phyloP scores from a whole-genome alignment of 108 stramenopile species.

The Cyclotella cryptica region DNA sequence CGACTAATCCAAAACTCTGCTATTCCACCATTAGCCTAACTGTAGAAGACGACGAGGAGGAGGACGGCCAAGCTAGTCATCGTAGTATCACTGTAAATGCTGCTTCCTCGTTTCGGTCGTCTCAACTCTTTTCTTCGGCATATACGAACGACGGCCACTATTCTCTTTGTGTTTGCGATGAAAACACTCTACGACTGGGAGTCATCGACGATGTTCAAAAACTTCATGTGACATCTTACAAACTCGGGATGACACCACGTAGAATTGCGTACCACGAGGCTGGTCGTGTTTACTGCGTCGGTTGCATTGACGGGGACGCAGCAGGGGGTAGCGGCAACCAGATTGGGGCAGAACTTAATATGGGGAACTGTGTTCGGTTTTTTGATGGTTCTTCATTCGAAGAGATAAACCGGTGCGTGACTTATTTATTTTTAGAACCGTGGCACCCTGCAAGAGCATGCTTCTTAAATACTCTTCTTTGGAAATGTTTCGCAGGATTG shows the following conservation, averaged over 20 bases:
- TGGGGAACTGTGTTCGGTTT: constrained; percentile 91
- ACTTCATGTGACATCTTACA: constrained; percentile 95
- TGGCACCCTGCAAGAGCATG: not conserved
- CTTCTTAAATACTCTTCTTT: not conserved
- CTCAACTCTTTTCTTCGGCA: constrained; percentile 64
- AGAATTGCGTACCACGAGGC: constrained; percentile 86
- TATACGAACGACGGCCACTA: constrained; percentile 61
- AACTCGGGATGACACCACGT: constrained; percentile 92
- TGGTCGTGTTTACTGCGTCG: constrained; percentile 84
- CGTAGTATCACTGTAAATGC: constrained; percentile 78
- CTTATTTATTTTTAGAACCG: not conserved
- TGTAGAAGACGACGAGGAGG: constrained; percentile 59
- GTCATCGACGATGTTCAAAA: constrained; percentile 98
- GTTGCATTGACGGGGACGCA: constrained; percentile 66
- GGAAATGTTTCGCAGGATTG: constrained; percentile 53
- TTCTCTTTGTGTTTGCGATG: constrained; percentile 93
- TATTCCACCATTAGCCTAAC: constrained; percentile 94
- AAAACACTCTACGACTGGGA: constrained; percentile 88
- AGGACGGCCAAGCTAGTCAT: constrained; percentile 60
- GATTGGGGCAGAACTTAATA: constrained; percentile 65
- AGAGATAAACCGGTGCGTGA: constrained; percentile 74
- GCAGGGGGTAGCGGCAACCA: constrained; percentile 25
- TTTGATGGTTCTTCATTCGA: constrained; percentile 91
- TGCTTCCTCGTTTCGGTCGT: constrained; percentile 78
- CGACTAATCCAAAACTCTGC: constrained; percentile 83